Conservation (phyloP, 2,329 filamentous ascomycete genomes). For the Mollisia scopiformis region DNA sequence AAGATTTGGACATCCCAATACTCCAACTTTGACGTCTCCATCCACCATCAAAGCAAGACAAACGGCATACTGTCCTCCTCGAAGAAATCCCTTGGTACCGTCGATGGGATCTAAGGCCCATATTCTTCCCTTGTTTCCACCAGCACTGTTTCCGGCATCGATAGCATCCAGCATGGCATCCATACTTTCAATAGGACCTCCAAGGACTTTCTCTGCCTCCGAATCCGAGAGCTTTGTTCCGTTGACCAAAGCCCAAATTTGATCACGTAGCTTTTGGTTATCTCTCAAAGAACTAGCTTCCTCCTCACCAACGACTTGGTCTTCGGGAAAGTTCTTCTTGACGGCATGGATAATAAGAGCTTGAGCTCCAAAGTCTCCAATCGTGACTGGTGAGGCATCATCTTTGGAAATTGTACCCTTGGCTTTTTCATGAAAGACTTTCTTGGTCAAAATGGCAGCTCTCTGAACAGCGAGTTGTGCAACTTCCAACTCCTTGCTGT, state of each 20-base stretch:
- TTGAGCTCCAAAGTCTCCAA: constrained; percentile 97
- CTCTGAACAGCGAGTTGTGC: constrained; percentile 90
- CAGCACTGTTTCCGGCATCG: constrained; percentile 69
- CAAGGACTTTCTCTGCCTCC: constrained; percentile 67
- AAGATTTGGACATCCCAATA: constrained; percentile 93
- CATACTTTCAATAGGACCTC: constrained; percentile 67
- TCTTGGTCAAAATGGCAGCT: constrained; percentile 74
- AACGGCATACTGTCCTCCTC: constrained; percentile 96
- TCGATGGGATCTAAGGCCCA: constrained; percentile 99
- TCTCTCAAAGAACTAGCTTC: constrained; percentile 80
- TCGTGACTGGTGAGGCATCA: constrained; percentile 95
- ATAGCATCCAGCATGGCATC: constrained; percentile 70
- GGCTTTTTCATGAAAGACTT: constrained; percentile 82
- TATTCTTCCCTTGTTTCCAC: constrained; percentile 76
- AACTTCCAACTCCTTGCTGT: constrained; percentile 78
- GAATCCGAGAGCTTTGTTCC: constrained; percentile 69
- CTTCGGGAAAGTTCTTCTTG: constrained; percentile 83
- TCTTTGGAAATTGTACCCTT: constrained; percentile 95
- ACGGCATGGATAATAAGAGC: constrained; percentile 93
- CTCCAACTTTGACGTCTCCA: constrained; percentile 90
- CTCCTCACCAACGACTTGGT: constrained; percentile 94
- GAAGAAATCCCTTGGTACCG: constrained; percentile 94
- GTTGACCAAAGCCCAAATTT: constrained; percentile 84
- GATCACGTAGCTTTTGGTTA: constrained; percentile 68
- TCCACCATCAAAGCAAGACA: constrained; percentile 92